phyloP scores from a whole-genome alignment of 2,329 filamentous ascomycete species.

The Tolypocladium paradoxum region DNA sequence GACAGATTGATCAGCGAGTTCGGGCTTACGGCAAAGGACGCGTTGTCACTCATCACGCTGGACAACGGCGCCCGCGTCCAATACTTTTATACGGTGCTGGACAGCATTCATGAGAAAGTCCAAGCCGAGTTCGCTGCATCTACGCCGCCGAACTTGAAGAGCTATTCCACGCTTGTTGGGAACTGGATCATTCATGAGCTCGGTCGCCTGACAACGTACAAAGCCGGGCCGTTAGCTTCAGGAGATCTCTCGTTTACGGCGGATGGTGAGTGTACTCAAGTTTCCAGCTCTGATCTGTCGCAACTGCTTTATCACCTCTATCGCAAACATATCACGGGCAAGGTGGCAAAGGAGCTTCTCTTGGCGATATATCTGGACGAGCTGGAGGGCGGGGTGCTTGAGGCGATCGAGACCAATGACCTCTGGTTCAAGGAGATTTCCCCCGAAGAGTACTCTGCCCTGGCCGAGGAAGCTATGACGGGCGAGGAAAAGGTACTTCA shows the following conservation, averaged over 20 bases:
- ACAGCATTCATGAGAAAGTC: conserved; percentile 26
- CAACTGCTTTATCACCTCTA: conserved; percentile 40
- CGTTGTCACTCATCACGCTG: conserved; percentile 64
- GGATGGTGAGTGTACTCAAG: conserved; percentile 34
- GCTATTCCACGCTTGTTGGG: conserved; percentile 36
- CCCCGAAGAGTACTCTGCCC: conserved; percentile 32
- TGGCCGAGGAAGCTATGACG: conserved; percentile 33
- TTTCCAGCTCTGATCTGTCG: conserved; percentile 36
- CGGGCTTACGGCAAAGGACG: conserved; percentile 69
- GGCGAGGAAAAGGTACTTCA: conserved; percentile 35
- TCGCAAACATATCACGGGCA: conserved; percentile 39
- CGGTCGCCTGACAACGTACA: conserved; percentile 58
- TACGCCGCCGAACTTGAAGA: conserved; percentile 17
- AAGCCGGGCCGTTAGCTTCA: conserved; percentile 53
- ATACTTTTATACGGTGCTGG: conserved; percentile 64
- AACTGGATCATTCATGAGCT: conserved; percentile 70
- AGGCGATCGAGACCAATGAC: conserved; percentile 32
- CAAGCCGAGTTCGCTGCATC: conserved; percentile 9
- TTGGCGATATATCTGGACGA: conserved; percentile 39
- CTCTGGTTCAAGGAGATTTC: conserved; percentile 46
- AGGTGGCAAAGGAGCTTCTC: conserved; percentile 48
- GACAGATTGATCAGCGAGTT: conserved; percentile 51
- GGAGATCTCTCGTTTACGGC: conserved; percentile 29
- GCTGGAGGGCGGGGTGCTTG: conserved; percentile 30
- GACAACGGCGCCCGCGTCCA: conserved; percentile 72